Evolutionary conservation across 805 yeast genomes (phyloP), one percentile per base, ranked within the genome.

Genomic region (Naumovozyma baii): DNA sequence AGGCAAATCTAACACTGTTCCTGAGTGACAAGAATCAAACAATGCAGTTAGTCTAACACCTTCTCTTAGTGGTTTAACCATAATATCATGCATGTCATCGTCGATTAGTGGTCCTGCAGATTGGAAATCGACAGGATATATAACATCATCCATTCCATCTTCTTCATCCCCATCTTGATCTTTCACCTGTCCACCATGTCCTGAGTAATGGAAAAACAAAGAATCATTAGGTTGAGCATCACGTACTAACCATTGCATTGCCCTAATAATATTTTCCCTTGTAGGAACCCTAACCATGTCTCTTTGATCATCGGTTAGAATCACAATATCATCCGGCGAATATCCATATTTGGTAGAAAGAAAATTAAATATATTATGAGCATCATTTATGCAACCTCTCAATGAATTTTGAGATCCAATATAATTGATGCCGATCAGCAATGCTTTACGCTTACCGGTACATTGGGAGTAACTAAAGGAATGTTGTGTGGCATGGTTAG

Each of bases 11-110:
- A 85, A 60, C 1, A 74, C 90, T 1, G 90, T 75, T 10, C 94
- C 95, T 1, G 90, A 81, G 56, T 85, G 95, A 57, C 95, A 85
- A 10, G 86, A 79, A 61, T 85, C 95, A 50, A 80, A 84, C 42
- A 84, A 63, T 0, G 88, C 87, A 3, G 94, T 84, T 39, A 85
- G 64, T 43, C 88, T 70, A 34, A 80, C 80, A 34, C 94, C 94
- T 1, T 78, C 70, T 12, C 74, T 80, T 47, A 85, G 66, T 1
- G 86, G 75, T 44, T 63, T 66, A 18, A 85, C 94, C 73, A 85
- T 61, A 31, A 78, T 68, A 37, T 70, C 78, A 57, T 84, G 90
- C 68, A 85, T 68, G 13, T 70, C 69, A 59, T 84, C 94, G 58
- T 84, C 95, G 13, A 76, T 69, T 41, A 84, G 70, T 32, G 75